phyloP scores from a whole-genome alignment of 441 rosid species.

The Adansonia rubrostipa region DNA sequence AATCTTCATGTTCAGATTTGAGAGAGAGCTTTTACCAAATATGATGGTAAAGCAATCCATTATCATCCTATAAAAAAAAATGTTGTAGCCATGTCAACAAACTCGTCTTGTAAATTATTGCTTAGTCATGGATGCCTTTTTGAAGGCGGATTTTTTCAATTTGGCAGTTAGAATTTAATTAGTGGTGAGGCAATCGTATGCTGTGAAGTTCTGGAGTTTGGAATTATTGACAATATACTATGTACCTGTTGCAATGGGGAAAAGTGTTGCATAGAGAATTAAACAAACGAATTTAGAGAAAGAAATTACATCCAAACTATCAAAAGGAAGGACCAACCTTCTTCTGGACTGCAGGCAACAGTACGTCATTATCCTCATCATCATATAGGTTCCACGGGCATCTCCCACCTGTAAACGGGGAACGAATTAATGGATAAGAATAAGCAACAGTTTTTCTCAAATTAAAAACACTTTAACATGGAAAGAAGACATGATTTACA shows the following conservation, averaged over 20 bases:
- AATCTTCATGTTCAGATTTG: too few relatives aligned
- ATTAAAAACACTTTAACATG: slow-evolving; percentile 23
- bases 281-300: slow-evolving; percentile 24
- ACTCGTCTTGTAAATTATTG: neutral
- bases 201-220: slow-evolving; percentile 7
- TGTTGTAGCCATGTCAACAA: neutral
- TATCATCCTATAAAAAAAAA: neutral
- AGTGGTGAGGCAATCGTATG: neutral
- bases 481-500: slow-evolving; percentile 35
- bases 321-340: slow-evolving; percentile 39
- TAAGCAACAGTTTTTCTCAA: slow-evolving; percentile 29
- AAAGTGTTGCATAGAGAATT: slow-evolving; percentile 21
- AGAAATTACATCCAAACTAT: slow-evolving; percentile 15
- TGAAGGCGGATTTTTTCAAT: neutral
- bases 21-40: too few relatives aligned
- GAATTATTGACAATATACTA: neutral
- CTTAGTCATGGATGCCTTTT: neutral
- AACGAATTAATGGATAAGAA: slow-evolving; percentile 29
- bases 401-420: slow-evolving; percentile 41
- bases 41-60: slow-evolving; percentile 7
- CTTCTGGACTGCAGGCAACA: slow-evolving; percentile 31
- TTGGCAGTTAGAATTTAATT: slow-evolving; percentile 24
- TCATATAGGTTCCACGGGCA: slow-evolving; percentile 30
- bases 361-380: slow-evolving; percentile 33
- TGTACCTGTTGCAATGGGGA: slow-evolving; percentile 26